Evolutionary conservation across 73 alveolate genomes (phyloP), one percentile per base, ranked within the genome.

Genomic region (Paramecium tetraurelia): DNA sequence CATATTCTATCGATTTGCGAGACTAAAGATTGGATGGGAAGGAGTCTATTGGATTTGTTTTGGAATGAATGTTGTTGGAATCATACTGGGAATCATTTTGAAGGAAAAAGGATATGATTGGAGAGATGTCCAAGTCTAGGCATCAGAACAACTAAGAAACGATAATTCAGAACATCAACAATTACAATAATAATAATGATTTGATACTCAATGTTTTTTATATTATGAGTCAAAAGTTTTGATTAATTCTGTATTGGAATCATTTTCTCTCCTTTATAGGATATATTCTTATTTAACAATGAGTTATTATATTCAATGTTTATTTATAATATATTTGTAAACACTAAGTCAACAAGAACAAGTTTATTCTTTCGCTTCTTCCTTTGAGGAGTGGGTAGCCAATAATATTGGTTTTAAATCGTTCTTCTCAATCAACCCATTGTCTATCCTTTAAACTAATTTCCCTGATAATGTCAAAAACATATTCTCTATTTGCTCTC

Each of bases 401-500:
- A 80, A 44, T 43, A 80, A n/a, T 9, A 24, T 80, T 8, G 90
- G 90, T 80, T 80, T 80, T 35, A 80, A 48, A 22, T 80, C 90
- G 16, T 36, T 41, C 14, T 41, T 89, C 35, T 83, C 94, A 29
- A 89, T 89, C 40, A 44, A 48, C 8, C 90, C 85, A 57, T 43
- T 84, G n/a, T 93, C 93, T 21, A 93, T 72, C n/a, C 85, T 63
- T 43, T 85, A 27, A 20, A 93, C 85, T 48, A 95, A 93, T 21
- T 43, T 53, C 21, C 84, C 93, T n/a, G 97, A 93, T 35, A 93
- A 92, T 5, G 89, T 76, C 4, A 33, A 41, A 59, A 95, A 95
- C 29, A 92, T 92, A 14, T 90, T 93, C 40, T 95, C 97, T 10
- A 95, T 95, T 76, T 94, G 86, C 58, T 95, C 97, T 0, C 97